These are phyloP conservation scores for Pseudocercospora fuligena DNA, from an alignment of 2,329 filamentous ascomycete species.

Conservation along the genomic window DNA sequence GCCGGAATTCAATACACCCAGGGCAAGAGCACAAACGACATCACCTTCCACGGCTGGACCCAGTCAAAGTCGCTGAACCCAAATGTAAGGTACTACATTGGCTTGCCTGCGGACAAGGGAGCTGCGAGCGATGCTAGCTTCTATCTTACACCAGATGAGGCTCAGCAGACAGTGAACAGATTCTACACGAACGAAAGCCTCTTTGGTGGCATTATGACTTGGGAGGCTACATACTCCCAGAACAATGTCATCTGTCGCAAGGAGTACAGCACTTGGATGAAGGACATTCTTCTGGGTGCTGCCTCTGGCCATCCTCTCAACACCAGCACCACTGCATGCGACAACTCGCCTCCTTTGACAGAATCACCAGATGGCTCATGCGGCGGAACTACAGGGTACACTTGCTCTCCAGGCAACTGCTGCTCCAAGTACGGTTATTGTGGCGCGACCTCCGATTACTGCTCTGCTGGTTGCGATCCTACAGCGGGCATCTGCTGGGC, in stretches of 20 bases:
- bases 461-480: neutral
- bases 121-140: slow-evolving; percentile 38
- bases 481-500: neutral
- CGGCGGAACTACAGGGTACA: neutral
- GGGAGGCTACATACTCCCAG: slow-evolving; percentile 57
- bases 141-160: slow-evolving; percentile 56
- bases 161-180: slow-evolving; percentile 49
- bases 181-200: slow-evolving; percentile 45
- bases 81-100: slow-evolving; percentile 59
- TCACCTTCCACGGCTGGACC: slow-evolving; percentile 27
- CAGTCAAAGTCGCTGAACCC: slow-evolving; percentile 52
- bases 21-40: slow-evolving; percentile 36
- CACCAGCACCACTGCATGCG: slow-evolving; percentile 3
- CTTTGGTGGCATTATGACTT: slow-evolving; percentile 66
- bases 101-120: slow-evolving; percentile 46
- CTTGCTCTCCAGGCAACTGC: slow-evolving; percentile 2
- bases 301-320: slow-evolving; percentile 9
- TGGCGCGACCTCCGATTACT: neutral
- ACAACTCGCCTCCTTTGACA: slow-evolving; percentile 1
- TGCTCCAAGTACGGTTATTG: slow-evolving; percentile 6
- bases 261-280: slow-evolving; percentile 55
- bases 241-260: slow-evolving; percentile 45
- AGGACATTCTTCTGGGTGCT: slow-evolving; percentile 45
- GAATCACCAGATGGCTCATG: neutral
- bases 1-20: slow-evolving; percentile 45